Conservation (phyloP, 495 filamentous ascomycete species). For the Lasiosphaeriaceae sp. region DNA sequence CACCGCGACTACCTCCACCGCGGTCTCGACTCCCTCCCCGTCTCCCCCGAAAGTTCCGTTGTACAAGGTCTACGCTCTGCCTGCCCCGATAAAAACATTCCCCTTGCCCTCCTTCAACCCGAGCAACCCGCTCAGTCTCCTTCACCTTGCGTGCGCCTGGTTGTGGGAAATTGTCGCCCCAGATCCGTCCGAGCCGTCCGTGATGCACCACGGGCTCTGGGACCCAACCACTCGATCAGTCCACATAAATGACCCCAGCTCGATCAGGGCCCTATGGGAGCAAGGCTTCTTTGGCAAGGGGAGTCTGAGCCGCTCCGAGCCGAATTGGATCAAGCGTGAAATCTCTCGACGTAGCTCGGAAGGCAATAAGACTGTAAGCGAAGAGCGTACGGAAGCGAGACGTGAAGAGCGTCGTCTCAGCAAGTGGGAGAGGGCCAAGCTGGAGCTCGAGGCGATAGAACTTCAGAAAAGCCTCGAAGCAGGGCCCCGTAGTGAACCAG, state of each 20-base stretch:
- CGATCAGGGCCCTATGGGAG: constrained; percentile 83
- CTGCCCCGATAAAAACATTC: constrained; percentile 72
- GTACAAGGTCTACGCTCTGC: constrained; percentile 71
- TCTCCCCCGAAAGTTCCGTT: constrained; percentile 36
- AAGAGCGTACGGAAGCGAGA: constrained; percentile 71
- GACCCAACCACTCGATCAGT: constrained; percentile 75
- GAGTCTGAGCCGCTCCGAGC: constrained; percentile 85
- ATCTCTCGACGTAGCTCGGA: constrained; percentile 63
- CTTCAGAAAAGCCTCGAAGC: constrained; percentile 55
- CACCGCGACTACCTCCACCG: not conserved
- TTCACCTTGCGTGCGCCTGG: constrained; percentile 74
- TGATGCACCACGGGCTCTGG: constrained; percentile 68
- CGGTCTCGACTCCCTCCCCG: constrained; percentile 7
- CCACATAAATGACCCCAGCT: constrained; percentile 71
- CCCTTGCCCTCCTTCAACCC: constrained; percentile 85
- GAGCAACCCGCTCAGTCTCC: constrained; percentile 83
- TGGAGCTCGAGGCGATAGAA: constrained; percentile 76
- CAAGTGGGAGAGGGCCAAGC: constrained; percentile 86
- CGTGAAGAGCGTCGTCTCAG: constrained; percentile 75
- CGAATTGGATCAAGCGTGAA: constrained; percentile 84
- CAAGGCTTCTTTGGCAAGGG: constrained; percentile 96
- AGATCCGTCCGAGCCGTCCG: constrained; percentile 60
- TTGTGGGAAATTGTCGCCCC: constrained; percentile 66
- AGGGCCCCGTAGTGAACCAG: constrained; percentile 16
- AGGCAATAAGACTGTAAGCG: constrained; percentile 53